A percentile compares a stretch with the other conserved stretches of the same genome.
Conservation (phyloP, 1,284 basidiomycete genomes). For the Ceraceosorus bombacis region DNA sequence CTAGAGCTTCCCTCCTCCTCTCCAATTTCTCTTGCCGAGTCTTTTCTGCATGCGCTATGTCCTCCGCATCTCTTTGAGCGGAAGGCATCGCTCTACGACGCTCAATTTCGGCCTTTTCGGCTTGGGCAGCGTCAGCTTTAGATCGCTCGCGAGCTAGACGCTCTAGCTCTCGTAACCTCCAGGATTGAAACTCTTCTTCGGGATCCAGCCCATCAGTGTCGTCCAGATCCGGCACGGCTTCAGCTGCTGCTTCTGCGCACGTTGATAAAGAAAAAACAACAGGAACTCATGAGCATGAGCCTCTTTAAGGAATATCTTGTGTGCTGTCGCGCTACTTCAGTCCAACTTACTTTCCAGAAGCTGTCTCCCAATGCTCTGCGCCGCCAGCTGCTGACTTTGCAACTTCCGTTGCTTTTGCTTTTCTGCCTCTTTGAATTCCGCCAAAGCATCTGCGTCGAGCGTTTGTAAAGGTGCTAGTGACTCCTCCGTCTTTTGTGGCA, state of each 20-base stretch:
- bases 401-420: constrained; percentile 65
- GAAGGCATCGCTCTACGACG: constrained; percentile 82
- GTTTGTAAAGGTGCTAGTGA: too few relatives aligned
- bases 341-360: constrained; percentile 58
- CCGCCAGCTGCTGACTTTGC: constrained; percentile 76
- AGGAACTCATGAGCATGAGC: too few relatives aligned
- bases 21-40: constrained; percentile 71
- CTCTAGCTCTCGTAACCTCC: constrained; percentile 83
- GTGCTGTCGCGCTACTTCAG: neutral
- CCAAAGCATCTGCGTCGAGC: constrained; percentile 20
- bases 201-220: constrained; percentile 92
- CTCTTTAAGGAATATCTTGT: neutral
- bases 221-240: constrained; percentile 75
- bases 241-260: constrained; percentile 73
- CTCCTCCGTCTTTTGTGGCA: too few relatives aligned
- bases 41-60: constrained; percentile 73
- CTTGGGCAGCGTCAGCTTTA: constrained; percentile 65
- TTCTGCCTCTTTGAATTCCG: constrained; percentile 61
- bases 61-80: constrained; percentile 79
- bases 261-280: too few relatives aligned
- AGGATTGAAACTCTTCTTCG: constrained; percentile 83
- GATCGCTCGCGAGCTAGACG: constrained; percentile 87
- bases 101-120: constrained; percentile 82
- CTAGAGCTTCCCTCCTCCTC: constrained; percentile 53
- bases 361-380: constrained; percentile 74